Evolutionary conservation across 2,329 filamentous ascomycete genomes (phyloP).

Genomic region (Colletotrichum sp.): DNA sequence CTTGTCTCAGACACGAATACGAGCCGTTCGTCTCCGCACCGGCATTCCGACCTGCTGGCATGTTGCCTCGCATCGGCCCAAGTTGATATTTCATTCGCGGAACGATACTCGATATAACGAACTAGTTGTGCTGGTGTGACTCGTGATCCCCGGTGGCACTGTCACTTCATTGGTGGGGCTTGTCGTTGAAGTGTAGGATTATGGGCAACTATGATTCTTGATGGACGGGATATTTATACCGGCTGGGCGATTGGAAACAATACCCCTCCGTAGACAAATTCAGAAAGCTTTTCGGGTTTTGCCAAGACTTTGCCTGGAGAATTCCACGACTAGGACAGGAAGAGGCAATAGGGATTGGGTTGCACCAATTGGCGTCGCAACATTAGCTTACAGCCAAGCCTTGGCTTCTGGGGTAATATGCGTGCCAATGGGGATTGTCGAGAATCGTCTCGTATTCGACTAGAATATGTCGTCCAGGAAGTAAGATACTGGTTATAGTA

Average conservation of each 20-base stretch:
- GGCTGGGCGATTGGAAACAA: not conserved
- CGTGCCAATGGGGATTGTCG: not conserved
- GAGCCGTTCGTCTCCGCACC: no score
- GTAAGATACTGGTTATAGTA: fast-evolving
- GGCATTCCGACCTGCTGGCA: no score
- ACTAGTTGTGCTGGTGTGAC: not conserved
- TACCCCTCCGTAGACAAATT: not conserved
- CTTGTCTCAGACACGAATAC: not conserved
- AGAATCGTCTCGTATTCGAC: not conserved
- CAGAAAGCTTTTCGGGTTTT: not conserved
- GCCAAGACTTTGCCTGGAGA: not conserved
- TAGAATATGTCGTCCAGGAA: fast-evolving
- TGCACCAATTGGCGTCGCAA: not conserved
- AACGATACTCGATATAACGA: not conserved
- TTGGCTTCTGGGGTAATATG: not conserved
- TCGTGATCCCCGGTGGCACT: fast-evolving
- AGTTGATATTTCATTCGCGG: not conserved
- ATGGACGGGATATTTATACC: not conserved
- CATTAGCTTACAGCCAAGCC: not conserved
- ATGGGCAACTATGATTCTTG: not conserved
- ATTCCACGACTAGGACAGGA: not conserved
- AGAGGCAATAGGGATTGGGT: not conserved
- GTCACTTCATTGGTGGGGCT: not conserved
- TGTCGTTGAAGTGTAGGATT: no score
- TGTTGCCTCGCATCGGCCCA: not conserved